phyloP scores from a whole-genome alignment of 1,284 basidiomycete genomes.

The Puccinia sorghi region DNA sequence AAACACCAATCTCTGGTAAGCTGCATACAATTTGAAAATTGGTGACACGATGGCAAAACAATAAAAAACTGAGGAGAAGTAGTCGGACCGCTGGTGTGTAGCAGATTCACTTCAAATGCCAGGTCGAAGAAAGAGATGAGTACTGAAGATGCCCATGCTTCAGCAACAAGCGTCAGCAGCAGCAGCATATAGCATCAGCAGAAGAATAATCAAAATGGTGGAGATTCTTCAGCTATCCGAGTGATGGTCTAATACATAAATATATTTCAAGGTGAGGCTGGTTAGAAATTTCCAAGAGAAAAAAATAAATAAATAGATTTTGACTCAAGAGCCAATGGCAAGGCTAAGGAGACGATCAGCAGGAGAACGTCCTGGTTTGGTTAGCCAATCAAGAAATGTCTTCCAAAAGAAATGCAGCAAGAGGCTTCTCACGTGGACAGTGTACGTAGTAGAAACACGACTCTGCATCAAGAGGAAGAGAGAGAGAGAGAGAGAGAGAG shows the following conservation, averaged over 20 bases:
- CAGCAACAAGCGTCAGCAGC: not conserved
- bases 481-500: not conserved
- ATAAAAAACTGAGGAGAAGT: not conserved
- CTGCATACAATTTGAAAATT: not conserved
- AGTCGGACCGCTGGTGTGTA: not conserved
- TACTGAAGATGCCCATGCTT: slow-evolving; percentile 6
- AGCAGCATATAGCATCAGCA: not conserved
- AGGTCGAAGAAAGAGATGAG: not conserved
- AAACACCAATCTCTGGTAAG: not conserved
- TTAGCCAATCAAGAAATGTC: not conserved
- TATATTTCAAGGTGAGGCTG: not conserved
- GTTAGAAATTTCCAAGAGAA: not conserved
- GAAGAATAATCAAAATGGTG: not conserved
- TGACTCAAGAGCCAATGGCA: not conserved
- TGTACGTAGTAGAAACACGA: not conserved
- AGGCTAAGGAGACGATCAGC: slow-evolving; percentile 21
- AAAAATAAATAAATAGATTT: slow-evolving; percentile 1
- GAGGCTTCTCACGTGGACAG: slow-evolving; percentile 2
- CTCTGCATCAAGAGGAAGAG: not conserved
- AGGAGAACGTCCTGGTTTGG: not conserved
- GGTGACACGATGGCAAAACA: not conserved
- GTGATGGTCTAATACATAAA: not conserved
- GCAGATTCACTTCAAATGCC: not conserved
- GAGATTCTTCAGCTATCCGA: not conserved
- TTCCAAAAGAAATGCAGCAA: slow-evolving; percentile 21